phyloP scores from a whole-genome alignment of 179 eudicot genomes.

The Silene vulgaris region DNA sequence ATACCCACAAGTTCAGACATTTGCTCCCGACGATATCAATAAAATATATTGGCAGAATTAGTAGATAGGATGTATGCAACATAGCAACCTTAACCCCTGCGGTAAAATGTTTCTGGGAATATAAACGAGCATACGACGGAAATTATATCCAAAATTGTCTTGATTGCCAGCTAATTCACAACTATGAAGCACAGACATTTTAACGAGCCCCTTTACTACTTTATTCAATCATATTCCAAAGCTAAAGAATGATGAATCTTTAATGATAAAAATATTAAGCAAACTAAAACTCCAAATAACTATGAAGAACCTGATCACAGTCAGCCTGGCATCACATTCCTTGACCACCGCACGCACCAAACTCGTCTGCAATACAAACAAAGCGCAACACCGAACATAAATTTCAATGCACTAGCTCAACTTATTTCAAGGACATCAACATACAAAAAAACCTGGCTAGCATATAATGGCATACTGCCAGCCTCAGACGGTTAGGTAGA shows the following conservation, averaged over 20 bases:
- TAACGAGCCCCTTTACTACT: not conserved
- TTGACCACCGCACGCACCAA: slow-evolving; percentile 92
- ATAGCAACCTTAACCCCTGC: too few species aligned
- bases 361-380: slow-evolving; percentile 56
- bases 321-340: slow-evolving; percentile 81
- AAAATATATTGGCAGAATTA: too few species aligned
- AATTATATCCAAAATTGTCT: not conserved
- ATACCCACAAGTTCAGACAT: not conserved
- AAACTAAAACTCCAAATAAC: slow-evolving; percentile 1
- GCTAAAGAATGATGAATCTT: not conserved
- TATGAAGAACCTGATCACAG: slow-evolving; percentile 54
- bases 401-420: not conserved
- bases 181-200: not conserved
- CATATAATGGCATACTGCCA: not conserved
- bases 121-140: not conserved
- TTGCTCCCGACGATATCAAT: not conserved
- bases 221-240: not conserved
- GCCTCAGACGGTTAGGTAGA: not conserved
- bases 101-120: not conserved
- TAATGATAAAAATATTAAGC: not conserved
- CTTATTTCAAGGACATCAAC: not conserved
- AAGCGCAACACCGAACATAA: slow-evolving; percentile 9
- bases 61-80: too few species aligned
- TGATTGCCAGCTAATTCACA: not conserved
- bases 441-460: not conserved